Evolutionary conservation across 1,139 yeast species (phyloP), one percentile per base, ranked within the genome.

Genomic region (Candida labiduridarum): DNA sequence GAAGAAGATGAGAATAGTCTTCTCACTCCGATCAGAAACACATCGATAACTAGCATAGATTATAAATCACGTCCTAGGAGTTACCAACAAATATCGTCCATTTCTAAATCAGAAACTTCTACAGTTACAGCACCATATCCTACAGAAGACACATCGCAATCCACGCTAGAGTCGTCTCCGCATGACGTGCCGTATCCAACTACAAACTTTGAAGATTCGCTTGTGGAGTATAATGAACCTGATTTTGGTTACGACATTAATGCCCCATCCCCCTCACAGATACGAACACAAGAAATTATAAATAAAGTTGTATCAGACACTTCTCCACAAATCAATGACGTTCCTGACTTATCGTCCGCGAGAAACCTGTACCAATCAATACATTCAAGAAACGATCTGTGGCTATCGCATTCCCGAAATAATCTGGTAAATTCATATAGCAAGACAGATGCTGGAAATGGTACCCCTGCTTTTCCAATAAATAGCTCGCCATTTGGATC

Each of bases 1-100:
- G 68, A 63, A 33, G 51, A 51, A 6, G 46, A 35, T n/a, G 33
- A 33, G 7, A 10, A 18, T 12, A n/a, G 16, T n/a, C 41, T 22
- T 6, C 16, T 5, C 7, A 29, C 19, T 12, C 34, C 19, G 8
- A 16, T 27, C 14, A 40, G 43, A 40, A 27, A 42, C 34, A 22
- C 34, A 12, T 35, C 41, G 4, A n/a, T 43, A 14, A 35, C 22
- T 25, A 43, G 46, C 33, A 43, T 22, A 3, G 46, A 34, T 12
- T 43, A 43, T 14, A 43, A 43, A 7, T 43, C 46, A 5, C 36
- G 25, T n/a, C 46, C 40, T 34, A 34, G 53, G 44, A 40, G 56
- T 16, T 56, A 44, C 41, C 59, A 56, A 25, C 56, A 56, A 36
- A 43, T 56, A 30, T 43, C 46, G 8, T 55, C 59, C 5, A 34